Evolutionary conservation across 129 eudicot genomes (phyloP), one percentile per base, ranked within the genome.

Genomic region (Mikania micrantha): DNA sequence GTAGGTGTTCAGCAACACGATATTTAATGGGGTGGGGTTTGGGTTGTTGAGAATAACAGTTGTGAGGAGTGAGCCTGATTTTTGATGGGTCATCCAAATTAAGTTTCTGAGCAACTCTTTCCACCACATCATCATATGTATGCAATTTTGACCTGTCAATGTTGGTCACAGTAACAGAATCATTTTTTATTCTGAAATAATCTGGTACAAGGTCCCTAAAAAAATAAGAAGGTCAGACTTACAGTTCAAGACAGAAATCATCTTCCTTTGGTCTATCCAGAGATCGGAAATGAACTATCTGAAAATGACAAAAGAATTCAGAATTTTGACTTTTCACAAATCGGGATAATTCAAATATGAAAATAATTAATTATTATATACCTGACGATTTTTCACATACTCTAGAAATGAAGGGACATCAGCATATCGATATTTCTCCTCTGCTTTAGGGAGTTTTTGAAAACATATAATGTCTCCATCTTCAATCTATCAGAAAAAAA

Each of bases 391-490:
- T 67, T 89, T 88, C 76, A 89, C 97, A 69, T 94, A 94, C 57
- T 89, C 95, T 73, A 94, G 80, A 81, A 74, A 94, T 28, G 93
- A 89, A 56, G 95, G 90, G 71, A 87, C 93, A 39, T 86, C 90
- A 21, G 95, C 88, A 64, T 81, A 85, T 29, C 93, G 85, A 39
- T 62, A 62, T 58, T 76, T 76, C 74, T 73, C 84, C 13, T 77
- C 90, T 57, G 58, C 63, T 66, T 82, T 85, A 72, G 73, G 76
- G 31, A 72, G 58, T 66, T 89, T 94, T 77, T 94, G 99, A 54
- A 89, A 89, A 87, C 99, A 89, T 19, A 94, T 79, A 9, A 94
- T 94, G 72, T 94, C 99, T 68, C 99, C 99, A 32, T 87, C 95
- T 79, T 91, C 97, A 57, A 91, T 83, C 97, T 91, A 66, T n/a